A percentile compares a stretch with the other conserved stretches of the same genome.
Evolutionary conservation across 306 rosid species (phyloP).

Genomic region (Medicago truncatula): DNA sequence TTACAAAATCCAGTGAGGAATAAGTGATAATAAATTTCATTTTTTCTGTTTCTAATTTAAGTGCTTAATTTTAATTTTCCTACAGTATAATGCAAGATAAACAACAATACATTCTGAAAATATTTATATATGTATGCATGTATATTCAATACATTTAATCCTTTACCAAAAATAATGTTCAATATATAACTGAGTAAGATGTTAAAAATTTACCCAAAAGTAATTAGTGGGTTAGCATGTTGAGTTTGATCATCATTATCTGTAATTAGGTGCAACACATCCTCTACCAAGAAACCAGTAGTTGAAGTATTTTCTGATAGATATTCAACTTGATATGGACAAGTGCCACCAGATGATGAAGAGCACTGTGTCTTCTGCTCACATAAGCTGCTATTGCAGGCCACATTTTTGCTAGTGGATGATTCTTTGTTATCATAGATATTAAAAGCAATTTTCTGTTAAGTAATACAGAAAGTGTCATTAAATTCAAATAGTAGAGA

Average conservation of each 20-base stretch:
- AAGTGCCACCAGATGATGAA: constrained; percentile 53
- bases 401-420: constrained; percentile 64
- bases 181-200: constrained; percentile 14
- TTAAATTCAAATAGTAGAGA: constrained; percentile 25
- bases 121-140: no score
- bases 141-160: no score
- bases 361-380: constrained; percentile 51
- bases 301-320: constrained; percentile 72
- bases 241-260: constrained; percentile 52
- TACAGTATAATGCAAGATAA: no score
- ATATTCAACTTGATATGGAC: constrained; percentile 65
- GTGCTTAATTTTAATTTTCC: no score
- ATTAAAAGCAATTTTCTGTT: constrained; percentile 53
- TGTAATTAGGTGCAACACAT: constrained; percentile 72
- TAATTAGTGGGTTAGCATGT: constrained; percentile 50
- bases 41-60: no score
- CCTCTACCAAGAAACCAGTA: constrained; percentile 77
- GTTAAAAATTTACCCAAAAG: constrained; percentile 70
- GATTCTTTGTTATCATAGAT: constrained; percentile 71
- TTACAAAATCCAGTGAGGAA: no score
- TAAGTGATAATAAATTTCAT: no score
- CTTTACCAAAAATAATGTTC: neutral
- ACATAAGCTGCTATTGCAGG: constrained; percentile 75
- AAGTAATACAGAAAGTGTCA: constrained; percentile 37
- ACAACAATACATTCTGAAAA: no score